Evolutionary conservation across 805 yeast species (phyloP).

Genomic region (Lachancea nothofagi): DNA sequence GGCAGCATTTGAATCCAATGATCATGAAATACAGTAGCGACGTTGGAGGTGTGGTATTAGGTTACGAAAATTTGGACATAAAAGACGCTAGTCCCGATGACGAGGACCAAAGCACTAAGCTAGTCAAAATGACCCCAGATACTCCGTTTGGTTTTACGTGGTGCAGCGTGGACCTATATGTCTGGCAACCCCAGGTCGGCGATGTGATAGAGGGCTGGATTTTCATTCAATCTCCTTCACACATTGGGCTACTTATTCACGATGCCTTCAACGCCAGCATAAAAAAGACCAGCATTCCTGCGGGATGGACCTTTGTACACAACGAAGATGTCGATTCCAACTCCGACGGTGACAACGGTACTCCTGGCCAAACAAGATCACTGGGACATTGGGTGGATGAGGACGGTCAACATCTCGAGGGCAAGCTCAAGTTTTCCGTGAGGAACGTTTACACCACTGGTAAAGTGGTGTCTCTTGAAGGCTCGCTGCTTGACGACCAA

Average conservation of each 20-base stretch:
- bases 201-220: slow-evolving; percentile 81
- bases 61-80: slow-evolving; percentile 63
- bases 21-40: slow-evolving; percentile 73
- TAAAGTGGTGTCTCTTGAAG: slow-evolving; percentile 78
- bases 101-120: slow-evolving; percentile 34
- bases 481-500: slow-evolving; percentile 52
- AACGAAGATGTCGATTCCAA: slow-evolving; percentile 51
- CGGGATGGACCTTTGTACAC: slow-evolving; percentile 78
- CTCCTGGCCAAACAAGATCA: slow-evolving; percentile 40
- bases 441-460: slow-evolving; percentile 71
- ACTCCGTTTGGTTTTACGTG: slow-evolving; percentile 87
- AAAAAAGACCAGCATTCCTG: slow-evolving; percentile 80
- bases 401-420: slow-evolving; percentile 68
- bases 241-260: slow-evolving; percentile 82
- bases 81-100: slow-evolving; percentile 39
- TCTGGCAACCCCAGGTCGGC: slow-evolving; percentile 90
- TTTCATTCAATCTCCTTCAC: slow-evolving; percentile 91
- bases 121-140: slow-evolving; percentile 67
- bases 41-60: slow-evolving; percentile 77
- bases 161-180: slow-evolving; percentile 73
- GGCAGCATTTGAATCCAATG: slow-evolving; percentile 86
- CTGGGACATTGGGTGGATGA: slow-evolving; percentile 88
- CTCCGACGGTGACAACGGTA: slow-evolving; percentile 20
- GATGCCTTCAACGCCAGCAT: slow-evolving; percentile 95
- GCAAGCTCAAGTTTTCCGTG: slow-evolving; percentile 71